Evolutionary conservation across 768 basidiomycete genomes (phyloP).

Genomic region (Suillus cothurnatus): DNA sequence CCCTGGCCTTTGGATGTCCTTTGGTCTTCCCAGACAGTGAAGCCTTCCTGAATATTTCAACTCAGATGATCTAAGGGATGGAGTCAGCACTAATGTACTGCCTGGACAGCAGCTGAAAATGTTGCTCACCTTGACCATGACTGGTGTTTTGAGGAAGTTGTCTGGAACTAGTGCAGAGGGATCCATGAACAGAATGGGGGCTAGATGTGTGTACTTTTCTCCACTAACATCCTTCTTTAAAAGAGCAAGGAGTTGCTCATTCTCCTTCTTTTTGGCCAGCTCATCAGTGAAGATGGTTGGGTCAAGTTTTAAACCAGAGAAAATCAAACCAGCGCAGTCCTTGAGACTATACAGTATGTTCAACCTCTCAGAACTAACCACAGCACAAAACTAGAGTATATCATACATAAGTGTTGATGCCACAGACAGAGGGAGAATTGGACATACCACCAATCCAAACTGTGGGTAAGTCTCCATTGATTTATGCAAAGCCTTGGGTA

Average conservation of each 20-base stretch:
- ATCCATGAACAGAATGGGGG: constrained; percentile 2
- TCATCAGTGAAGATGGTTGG: background rate
- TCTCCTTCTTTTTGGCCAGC: background rate
- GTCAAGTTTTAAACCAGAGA: background rate
- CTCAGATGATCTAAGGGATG: background rate
- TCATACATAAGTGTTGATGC: background rate
- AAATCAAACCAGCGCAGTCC: background rate
- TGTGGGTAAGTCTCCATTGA: background rate
- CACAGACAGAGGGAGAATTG: background rate
- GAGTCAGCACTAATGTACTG: background rate
- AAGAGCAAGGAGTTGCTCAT: background rate
- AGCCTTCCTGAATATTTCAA: background rate
- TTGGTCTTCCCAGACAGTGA: background rate
- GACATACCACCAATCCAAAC: background rate
- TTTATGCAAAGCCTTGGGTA: constrained; percentile 1
- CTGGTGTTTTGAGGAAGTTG: background rate
- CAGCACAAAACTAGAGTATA: background rate
- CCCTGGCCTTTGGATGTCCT: constrained; percentile 4
- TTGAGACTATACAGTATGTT: background rate
- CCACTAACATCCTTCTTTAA: background rate
- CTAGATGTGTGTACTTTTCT: background rate
- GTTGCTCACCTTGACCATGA: background rate
- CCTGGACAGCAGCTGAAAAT: background rate
- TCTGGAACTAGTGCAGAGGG: background rate
- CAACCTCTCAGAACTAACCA: background rate